phyloP scores from a whole-genome alignment of 495 filamentous ascomycete species.

The Paragyromitra xinjiangensis region DNA sequence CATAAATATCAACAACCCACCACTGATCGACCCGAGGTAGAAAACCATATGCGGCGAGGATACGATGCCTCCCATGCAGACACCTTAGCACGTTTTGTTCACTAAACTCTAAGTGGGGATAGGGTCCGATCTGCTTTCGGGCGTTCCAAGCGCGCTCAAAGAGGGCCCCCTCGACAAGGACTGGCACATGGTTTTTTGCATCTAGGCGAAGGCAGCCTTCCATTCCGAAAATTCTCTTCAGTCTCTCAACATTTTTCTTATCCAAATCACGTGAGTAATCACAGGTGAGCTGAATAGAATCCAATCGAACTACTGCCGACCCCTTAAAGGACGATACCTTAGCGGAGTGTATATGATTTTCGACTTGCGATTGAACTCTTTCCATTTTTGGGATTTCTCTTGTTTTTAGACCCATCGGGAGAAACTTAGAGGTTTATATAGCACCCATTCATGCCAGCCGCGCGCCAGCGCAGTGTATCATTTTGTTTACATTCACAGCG shows the following conservation, averaged over 20 bases:
- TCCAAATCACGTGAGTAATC: slow-evolving; percentile 32
- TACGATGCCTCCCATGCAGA: slow-evolving; percentile 32
- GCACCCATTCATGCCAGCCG: too few species aligned
- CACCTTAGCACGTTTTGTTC: slow-evolving; percentile 23
- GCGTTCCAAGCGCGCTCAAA: not conserved
- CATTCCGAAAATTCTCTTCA: slow-evolving; percentile 23
- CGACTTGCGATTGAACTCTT: slow-evolving; percentile 2
- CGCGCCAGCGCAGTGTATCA: too few species aligned
- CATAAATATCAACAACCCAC: slow-evolving; percentile 21
- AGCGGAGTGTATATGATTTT: not conserved
- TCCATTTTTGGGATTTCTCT: not conserved
- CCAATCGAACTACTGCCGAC: not conserved
- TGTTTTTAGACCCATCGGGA: not conserved
- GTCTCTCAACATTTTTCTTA: slow-evolving; percentile 43
- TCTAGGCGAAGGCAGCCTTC: slow-evolving; percentile 22
- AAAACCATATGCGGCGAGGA: slow-evolving; percentile 24
- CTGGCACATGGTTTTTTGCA: slow-evolving; percentile 38
- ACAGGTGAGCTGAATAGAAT: slow-evolving; percentile 20
- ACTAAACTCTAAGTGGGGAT: slow-evolving; percentile 20
- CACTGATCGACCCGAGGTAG: slow-evolving; percentile 25
- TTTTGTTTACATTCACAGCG: not conserved
- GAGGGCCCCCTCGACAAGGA: slow-evolving; percentile 27
- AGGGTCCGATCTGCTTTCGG: not conserved
- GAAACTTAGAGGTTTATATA: not conserved
- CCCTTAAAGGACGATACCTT: not conserved